phyloP scores from a whole-genome alignment of 2,329 filamentous ascomycete species.

The Sclerotinia glacialis region DNA sequence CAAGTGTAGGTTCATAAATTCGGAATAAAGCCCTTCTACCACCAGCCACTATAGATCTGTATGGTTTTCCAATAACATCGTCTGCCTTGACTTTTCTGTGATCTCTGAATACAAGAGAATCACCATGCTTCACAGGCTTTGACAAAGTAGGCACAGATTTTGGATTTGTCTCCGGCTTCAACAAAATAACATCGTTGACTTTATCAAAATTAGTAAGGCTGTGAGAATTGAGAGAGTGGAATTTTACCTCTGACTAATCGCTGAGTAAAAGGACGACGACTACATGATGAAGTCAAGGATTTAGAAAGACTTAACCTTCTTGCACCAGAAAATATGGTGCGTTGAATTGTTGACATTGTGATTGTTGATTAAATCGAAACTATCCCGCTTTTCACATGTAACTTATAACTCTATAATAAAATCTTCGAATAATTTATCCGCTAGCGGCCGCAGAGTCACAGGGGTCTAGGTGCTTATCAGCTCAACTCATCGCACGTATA shows the following conservation, averaged over 20 bases:
- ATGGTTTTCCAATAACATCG: conserved; percentile 36
- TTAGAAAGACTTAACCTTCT: neutral
- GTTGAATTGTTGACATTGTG: conserved; percentile 9
- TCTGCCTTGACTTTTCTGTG: conserved; percentile 41
- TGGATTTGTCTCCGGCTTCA: conserved; percentile 28
- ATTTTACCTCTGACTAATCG: conserved; percentile 13
- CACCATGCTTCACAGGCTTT: conserved; percentile 43
- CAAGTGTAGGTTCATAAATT: conserved; percentile 64
- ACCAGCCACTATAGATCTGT: conserved; percentile 28
- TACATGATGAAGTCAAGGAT: neutral
- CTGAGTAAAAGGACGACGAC: conserved; percentile 10
- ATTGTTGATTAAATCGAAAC: neutral
- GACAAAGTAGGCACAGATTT: conserved; percentile 39
- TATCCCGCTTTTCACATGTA: conserved; percentile 24
- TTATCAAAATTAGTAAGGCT: neutral
- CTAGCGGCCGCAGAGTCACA: conserved; percentile 22
- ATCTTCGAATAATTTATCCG: neutral
- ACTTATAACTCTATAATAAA: too few relatives aligned
- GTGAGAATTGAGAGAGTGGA: neutral
- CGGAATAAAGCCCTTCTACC: conserved; percentile 32
- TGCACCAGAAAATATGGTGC: neutral
- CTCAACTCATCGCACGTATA: neutral
- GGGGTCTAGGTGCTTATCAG: neutral
- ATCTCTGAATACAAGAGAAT: conserved; percentile 25
- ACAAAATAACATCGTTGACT: conserved; percentile 35